Base-by-base conservation (phyloP, 2,329 filamentous ascomycete genomes). In the Microdochium bolleyi region DNA sequence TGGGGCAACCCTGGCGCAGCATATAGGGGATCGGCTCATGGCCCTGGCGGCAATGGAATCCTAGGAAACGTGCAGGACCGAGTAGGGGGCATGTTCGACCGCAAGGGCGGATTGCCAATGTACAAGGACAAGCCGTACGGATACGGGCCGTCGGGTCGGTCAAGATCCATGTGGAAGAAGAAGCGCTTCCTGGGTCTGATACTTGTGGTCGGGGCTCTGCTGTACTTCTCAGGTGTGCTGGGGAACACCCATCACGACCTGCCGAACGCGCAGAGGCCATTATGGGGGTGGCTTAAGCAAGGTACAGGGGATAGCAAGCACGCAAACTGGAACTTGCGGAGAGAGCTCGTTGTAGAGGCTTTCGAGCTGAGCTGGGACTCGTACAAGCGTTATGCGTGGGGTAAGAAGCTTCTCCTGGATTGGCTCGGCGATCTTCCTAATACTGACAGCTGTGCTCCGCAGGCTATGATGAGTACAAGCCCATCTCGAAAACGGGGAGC, bases 111-210 rank as follows among this genome's bases (percentile, higher is more conserved):
- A 54, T 74, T 99, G 57, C 94, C 94, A 48, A 92, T 97, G 88
- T 99, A 99, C 75, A 99, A 99, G 72, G 94, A 99, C 73, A 99
- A 99, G 69, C 94, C 94, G n/a, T 94, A 89, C 66, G 79, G 78
- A 50, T 85, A 88, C 62, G 76, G 80, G 46, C 73, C 77, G 32
- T 82, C 81, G n/a, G n/a, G n/a, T 55, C 76, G 80, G 60, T 80
- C 81, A 56, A 76, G 76, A 51, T 76, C 82, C 32, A 70, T 82
- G 60, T 85, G 82, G 73, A 80, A 79, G 67, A 79, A 80, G 62
- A 89, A 87, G 72, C 75, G 87, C 2, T 65, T 80, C 46, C 56
- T 80, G 24, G 70, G 77, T 5, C 58, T 88, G 32, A 68, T 80
- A 9, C 58, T 86, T 21, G 61, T 90, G 25, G 61, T 76, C 27